Conservation (phyloP, 192 early-diverging fungal species). For the Entrophospora sp. region DNA sequence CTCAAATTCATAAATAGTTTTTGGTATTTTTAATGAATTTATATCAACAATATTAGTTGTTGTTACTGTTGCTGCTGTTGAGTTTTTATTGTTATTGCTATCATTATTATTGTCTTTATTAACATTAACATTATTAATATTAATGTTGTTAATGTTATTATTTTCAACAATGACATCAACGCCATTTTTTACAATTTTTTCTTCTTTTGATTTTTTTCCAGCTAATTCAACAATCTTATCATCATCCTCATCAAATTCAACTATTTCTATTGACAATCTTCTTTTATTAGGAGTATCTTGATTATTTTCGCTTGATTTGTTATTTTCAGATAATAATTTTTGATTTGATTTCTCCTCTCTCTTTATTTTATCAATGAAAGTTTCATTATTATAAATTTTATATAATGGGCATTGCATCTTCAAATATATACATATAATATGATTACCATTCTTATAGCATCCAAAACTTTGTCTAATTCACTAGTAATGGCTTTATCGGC, state of each 20-base stretch:
- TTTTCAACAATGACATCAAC: not conserved
- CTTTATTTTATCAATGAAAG: not conserved
- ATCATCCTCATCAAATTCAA: constrained; percentile 7
- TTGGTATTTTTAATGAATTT: constrained; percentile 28
- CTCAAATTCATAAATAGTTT: constrained; percentile 63
- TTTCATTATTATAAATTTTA: not conserved
- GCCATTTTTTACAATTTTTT: not conserved
- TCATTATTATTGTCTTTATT: not conserved
- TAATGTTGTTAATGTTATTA: not conserved
- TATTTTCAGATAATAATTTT: not conserved
- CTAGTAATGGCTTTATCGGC: constrained; percentile 51
- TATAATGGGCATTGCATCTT: not conserved
- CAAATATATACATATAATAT: not conserved
- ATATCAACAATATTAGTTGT: not conserved
- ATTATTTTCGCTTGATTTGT: not conserved
- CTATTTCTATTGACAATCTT: constrained; percentile 14
- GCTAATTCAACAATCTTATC: not conserved
- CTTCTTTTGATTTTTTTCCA: not conserved
- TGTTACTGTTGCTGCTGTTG: not conserved
- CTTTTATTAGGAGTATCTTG: not conserved
- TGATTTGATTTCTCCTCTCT: not conserved
- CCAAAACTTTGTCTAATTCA: constrained; percentile 45
- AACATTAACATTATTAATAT: not conserved
- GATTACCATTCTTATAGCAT: not conserved
- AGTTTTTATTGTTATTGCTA: not conserved